Conservation (phyloP, 495 filamentous ascomycete species). For the Xylaria palmicola region DNA sequence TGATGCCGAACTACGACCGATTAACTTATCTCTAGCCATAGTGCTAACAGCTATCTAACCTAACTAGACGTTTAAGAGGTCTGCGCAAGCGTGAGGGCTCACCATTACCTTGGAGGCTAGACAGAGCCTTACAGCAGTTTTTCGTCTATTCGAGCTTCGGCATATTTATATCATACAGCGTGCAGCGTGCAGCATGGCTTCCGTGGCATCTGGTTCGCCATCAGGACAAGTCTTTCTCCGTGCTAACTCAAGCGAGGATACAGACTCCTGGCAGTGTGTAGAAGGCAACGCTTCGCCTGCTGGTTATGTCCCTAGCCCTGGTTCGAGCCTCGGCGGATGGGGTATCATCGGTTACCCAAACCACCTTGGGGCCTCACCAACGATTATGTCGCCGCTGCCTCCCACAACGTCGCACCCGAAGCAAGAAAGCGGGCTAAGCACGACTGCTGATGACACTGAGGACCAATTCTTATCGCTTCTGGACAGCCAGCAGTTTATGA, state of each 20-base stretch:
- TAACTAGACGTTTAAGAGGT: background rate
- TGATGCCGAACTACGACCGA: background rate
- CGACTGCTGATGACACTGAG: background rate
- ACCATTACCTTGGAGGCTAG: background rate
- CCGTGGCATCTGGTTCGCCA: slow-evolving; percentile 27
- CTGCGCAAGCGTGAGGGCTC: background rate
- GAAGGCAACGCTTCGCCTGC: slow-evolving; percentile 28
- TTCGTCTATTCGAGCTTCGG: too few species aligned
- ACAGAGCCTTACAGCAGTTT: background rate
- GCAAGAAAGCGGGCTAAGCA: background rate
- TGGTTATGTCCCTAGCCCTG: slow-evolving; percentile 42
- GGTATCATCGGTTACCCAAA: slow-evolving; percentile 36
- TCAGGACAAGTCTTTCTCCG: slow-evolving; percentile 22
- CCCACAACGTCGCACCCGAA: slow-evolving; percentile 27
- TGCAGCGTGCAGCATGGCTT: slow-evolving; percentile 17
- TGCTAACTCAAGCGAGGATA: slow-evolving; percentile 30
- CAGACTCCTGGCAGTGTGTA: slow-evolving; percentile 33
- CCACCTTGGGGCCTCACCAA: slow-evolving; percentile 24
- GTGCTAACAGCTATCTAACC: background rate
- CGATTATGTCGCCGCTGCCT: slow-evolving; percentile 27
- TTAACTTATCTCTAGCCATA: background rate
- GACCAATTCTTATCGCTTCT: slow-evolving; percentile 27
- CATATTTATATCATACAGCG: too few species aligned
- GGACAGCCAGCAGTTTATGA: slow-evolving; percentile 25
- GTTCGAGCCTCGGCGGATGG: slow-evolving; percentile 43